These are phyloP conservation scores for Rugiboletus extremiorientalis DNA, from an alignment of 1,284 basidiomycete genomes.

Conservation along the genomic window DNA sequence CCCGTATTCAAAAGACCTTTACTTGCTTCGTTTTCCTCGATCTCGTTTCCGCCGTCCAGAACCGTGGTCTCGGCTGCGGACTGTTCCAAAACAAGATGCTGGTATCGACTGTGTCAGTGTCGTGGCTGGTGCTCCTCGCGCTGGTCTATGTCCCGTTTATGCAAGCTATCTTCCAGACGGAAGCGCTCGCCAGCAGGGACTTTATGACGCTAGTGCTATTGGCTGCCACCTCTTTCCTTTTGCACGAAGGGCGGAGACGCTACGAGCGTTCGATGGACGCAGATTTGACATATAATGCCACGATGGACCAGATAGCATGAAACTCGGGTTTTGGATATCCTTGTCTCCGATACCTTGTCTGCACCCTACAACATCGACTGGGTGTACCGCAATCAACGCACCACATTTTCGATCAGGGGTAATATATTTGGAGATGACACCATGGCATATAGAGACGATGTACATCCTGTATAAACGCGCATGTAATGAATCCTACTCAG, in stretches of 20 bases:
- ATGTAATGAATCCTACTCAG: neutral
- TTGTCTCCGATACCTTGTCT: too few relatives aligned
- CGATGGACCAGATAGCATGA: constrained; percentile 47
- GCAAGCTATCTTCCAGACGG: constrained; percentile 94
- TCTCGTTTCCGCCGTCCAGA: constrained; percentile 92
- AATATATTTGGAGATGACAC: constrained; percentile 6
- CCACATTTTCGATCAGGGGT: too few relatives aligned
- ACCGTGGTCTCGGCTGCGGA: constrained; percentile 83
- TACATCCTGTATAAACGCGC: constrained; percentile 1
- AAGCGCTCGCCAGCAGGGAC: constrained; percentile 70
- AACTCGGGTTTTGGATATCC: neutral
- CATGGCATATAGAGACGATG: constrained; percentile 7
- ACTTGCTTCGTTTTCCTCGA: constrained; percentile 97
- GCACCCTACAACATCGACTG: neutral
- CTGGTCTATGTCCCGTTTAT: constrained; percentile 90
- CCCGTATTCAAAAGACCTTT: constrained; percentile 70
- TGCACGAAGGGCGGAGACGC: constrained; percentile 81
- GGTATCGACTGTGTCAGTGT: constrained; percentile 81
- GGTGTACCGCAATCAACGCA: too few relatives aligned
- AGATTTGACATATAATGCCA: constrained; percentile 35
- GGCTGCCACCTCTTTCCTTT: constrained; percentile 62
- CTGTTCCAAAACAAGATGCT: constrained; percentile 88
- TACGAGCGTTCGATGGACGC: constrained; percentile 64
- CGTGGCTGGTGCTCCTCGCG: constrained; percentile 79
- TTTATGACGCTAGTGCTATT: constrained; percentile 72